Percentiles rank a stretch among this genome's conserved stretches.
phyloP scores from a whole-genome alignment of 2,329 filamentous ascomycete genomes.

The Claviceps pusilla region DNA sequence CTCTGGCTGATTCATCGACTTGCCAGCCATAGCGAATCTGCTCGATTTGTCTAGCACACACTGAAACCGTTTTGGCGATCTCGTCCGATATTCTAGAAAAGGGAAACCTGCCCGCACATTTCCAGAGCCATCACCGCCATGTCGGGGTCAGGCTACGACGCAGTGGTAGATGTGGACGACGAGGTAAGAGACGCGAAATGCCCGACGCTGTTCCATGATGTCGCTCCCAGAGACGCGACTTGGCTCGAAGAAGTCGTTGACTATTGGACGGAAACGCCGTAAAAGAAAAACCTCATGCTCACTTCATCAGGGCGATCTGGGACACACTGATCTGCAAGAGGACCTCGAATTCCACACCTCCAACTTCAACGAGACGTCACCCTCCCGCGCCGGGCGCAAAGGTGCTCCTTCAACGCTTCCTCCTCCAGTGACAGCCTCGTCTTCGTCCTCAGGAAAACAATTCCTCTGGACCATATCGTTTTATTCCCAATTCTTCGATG shows the following conservation, averaged over 20 bases:
- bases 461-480: conserved; percentile 86
- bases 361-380: conserved; percentile 50
- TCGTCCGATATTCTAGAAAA: neutral
- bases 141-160: conserved; percentile 85
- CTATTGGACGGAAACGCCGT: neutral
- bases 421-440: conserved; percentile 38
- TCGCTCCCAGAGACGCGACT: too few species aligned
- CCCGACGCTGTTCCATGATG: neutral
- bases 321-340: conserved; percentile 94
- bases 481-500: conserved; percentile 97
- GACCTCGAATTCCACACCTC: conserved; percentile 98
- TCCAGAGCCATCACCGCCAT: conserved; percentile 33
- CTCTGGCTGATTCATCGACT: neutral
- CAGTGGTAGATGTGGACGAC: conserved; percentile 92
- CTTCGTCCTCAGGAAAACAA: conserved; percentile 49
- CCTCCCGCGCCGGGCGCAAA: conserved; percentile 31
- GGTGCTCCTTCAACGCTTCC: conserved; percentile 37
- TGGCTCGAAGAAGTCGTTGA: neutral
- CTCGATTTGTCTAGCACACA: neutral
- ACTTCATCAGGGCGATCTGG: conserved; percentile 66
- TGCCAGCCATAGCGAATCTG: neutral
- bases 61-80: neutral
- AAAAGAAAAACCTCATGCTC: neutral
- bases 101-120: conserved; percentile 9
- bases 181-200: conserved; percentile 43